Conservation (phyloP, 176 grass and related monocot species). For the Cenchrus purpureus region DNA sequence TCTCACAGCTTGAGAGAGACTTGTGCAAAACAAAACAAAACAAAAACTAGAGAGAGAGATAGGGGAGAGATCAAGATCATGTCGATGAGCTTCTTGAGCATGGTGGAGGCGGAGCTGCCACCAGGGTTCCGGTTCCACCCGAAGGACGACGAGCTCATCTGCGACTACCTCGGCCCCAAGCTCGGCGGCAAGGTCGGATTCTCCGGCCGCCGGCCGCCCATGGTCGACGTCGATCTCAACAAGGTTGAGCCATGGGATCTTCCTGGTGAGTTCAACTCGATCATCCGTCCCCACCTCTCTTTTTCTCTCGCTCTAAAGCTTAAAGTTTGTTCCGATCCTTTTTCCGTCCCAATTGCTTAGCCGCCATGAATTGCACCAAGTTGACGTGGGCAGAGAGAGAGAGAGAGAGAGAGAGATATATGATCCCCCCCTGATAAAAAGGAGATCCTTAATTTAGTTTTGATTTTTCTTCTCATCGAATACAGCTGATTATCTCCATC, state of each 20-base stretch:
- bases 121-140: conserved; percentile 97
- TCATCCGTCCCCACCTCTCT: neutral
- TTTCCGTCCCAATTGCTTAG: neutral
- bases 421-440: neutral
- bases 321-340: neutral
- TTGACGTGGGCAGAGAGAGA: neutral
- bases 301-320: neutral
- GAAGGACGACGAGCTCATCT: conserved; percentile 91
- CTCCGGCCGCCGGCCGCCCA: conserved; percentile 48
- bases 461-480: neutral
- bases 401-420: neutral
- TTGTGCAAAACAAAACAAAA: neutral
- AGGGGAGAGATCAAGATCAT: neutral
- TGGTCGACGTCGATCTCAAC: conserved; percentile 92
- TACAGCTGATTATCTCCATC: neutral
- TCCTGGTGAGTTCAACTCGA: conserved; percentile 60
- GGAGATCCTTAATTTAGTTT: neutral
- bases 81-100: conserved; percentile 90
- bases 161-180: conserved; percentile 85
- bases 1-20: neutral
- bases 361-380: neutral
- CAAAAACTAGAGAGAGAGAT: neutral
- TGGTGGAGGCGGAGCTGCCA: conserved; percentile 88
- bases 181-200: conserved; percentile 45
- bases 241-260: conserved; percentile 96